A percentile compares a stretch with the other conserved stretches of the same genome.
Evolutionary conservation across 331 rosid genomes (phyloP).

Genomic region (Ulmus americana): DNA sequence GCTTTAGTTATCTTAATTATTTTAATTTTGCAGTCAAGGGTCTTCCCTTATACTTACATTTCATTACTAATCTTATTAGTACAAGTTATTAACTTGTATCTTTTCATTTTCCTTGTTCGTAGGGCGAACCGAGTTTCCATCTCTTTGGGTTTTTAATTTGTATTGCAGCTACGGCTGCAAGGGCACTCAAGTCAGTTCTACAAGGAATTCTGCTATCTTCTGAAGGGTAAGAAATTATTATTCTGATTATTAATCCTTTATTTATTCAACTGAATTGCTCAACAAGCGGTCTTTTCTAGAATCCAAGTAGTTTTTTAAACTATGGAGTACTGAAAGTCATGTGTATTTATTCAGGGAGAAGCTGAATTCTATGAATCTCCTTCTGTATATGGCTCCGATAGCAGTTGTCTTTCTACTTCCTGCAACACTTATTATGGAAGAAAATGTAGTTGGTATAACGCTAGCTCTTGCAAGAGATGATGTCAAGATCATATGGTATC

Average conservation of each 20-base stretch:
- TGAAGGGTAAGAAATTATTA: conserved; percentile 51
- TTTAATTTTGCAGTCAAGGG: not conserved
- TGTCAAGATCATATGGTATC: conserved; percentile 66
- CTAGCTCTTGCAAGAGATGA: conserved; percentile 80
- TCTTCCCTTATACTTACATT: not conserved
- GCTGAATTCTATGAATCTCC: conserved; percentile 88
- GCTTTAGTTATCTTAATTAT: not conserved
- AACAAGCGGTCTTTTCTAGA: not conserved
- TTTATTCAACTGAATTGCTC: not conserved
- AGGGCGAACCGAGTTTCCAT: conserved; percentile 98
- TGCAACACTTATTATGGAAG: conserved; percentile 76
- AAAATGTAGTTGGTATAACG: conserved; percentile 66
- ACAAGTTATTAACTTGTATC: not conserved
- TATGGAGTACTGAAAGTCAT: conserved; percentile 26
- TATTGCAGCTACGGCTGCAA: conserved; percentile 75
- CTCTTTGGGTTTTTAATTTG: conserved; percentile 81
- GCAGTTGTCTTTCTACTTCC: conserved; percentile 82
- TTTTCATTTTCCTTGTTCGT: conserved; percentile 23
- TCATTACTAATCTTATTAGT: conserved; percentile 2
- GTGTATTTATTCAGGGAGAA: conserved; percentile 56
- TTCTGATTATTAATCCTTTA: not conserved
- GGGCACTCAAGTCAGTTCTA: conserved; percentile 85
- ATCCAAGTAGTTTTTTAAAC: not conserved
- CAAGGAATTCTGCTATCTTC: conserved; percentile 86
- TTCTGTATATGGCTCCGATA: conserved; percentile 85